Percentiles rank a stretch among this genome's conserved stretches.
phyloP scores from a whole-genome alignment of 352 stramenopile species.

The Pythium vanterpoolii region DNA sequence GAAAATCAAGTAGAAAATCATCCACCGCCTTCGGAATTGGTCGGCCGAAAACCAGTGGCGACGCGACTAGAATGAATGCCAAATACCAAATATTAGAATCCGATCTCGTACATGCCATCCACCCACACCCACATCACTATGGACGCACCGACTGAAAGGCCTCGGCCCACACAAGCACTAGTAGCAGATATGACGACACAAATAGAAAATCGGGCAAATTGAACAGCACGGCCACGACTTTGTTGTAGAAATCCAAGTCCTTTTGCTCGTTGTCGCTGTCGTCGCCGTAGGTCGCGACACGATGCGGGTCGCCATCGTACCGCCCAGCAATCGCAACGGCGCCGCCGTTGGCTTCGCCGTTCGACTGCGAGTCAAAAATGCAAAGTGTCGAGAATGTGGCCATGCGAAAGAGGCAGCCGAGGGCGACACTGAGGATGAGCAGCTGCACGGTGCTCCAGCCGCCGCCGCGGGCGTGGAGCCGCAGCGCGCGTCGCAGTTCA shows the following conservation, averaged over 20 bases:
- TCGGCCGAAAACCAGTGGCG: constrained; percentile 88
- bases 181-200: constrained; percentile 87
- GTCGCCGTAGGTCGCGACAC: background rate
- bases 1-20: constrained; percentile 92
- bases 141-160: constrained; percentile 79
- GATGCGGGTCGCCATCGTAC: constrained; percentile 6
- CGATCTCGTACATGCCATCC: background rate
- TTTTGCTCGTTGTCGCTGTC: constrained; percentile 29
- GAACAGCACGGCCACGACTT: constrained; percentile 89
- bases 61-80: constrained; percentile 79
- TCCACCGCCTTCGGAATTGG: constrained; percentile 83
- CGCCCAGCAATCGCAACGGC: background rate
- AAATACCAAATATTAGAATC: background rate
- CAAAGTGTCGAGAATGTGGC: constrained; percentile 86
- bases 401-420: constrained; percentile 85
- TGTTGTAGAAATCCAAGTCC: constrained; percentile 89
- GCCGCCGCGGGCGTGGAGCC: constrained; percentile 45
- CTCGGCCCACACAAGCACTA: constrained; percentile 91
- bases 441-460: constrained; percentile 84
- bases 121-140: background rate
- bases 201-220: constrained; percentile 92
- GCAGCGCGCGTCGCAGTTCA: constrained; percentile 66
- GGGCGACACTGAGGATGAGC: constrained; percentile 71
- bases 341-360: constrained; percentile 15
- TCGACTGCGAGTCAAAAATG: constrained; percentile 81